Evolutionary conservation across 352 stramenopile genomes (phyloP).

Genomic region (Pythium guiyangense): DNA sequence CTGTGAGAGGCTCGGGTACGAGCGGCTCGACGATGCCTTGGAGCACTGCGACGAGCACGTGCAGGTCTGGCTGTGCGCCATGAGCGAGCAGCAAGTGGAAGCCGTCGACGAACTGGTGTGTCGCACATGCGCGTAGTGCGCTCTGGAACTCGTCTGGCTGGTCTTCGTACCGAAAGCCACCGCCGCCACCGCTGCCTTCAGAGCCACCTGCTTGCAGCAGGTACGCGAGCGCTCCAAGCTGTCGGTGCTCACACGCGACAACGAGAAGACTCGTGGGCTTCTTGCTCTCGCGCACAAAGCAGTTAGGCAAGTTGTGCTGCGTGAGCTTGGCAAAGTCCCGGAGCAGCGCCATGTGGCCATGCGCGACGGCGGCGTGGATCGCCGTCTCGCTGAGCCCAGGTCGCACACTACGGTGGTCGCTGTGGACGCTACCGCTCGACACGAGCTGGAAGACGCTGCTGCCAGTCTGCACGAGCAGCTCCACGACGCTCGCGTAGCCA

Average conservation of each 20-base stretch:
- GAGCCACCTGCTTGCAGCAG: slow-evolving; percentile 17
- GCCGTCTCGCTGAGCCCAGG: slow-evolving; percentile 25
- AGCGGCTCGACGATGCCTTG: slow-evolving; percentile 19
- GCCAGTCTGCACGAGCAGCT: slow-evolving; percentile 34
- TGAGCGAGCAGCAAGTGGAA: slow-evolving; percentile 30
- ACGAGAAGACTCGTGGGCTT: slow-evolving; percentile 40
- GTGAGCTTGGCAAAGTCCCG: slow-evolving; percentile 32
- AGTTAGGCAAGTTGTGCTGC: slow-evolving; percentile 39
- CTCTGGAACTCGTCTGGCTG: slow-evolving; percentile 39
- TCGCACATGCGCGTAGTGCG: slow-evolving; percentile 29
- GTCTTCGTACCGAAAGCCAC: slow-evolving; percentile 31
- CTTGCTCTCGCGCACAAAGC: slow-evolving; percentile 36
- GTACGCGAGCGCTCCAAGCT: slow-evolving; percentile 30
- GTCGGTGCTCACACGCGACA: slow-evolving; percentile 28
- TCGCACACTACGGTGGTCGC: not conserved
- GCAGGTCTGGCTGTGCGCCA: slow-evolving; percentile 27
- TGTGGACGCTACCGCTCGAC: not conserved
- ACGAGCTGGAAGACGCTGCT: slow-evolving; percentile 33
- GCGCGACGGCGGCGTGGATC: slow-evolving; percentile 45
- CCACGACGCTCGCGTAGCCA: slow-evolving; percentile 27
- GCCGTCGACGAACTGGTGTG: slow-evolving; percentile 33
- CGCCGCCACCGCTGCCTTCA: slow-evolving; percentile 13
- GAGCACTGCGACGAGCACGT: slow-evolving; percentile 26
- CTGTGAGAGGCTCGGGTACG: not conserved
- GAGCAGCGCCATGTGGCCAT: slow-evolving; percentile 40